Evolutionary conservation across 176 grass and related monocot species (phyloP).

Genomic region (Metroxylon sagu): DNA sequence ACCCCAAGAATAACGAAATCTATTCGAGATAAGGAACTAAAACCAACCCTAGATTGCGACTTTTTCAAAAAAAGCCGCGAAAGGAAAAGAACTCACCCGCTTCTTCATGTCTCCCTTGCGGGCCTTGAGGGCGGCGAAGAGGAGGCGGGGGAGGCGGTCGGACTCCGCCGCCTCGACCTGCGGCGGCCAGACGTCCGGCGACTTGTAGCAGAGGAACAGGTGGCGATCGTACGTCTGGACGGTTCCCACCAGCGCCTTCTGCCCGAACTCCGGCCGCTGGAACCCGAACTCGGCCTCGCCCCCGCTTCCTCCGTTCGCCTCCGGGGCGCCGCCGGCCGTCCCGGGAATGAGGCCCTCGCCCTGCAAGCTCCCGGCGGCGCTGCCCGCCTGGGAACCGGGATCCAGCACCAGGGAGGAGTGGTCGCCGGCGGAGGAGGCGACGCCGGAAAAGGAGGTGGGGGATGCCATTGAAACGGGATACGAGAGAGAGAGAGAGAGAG

Average conservation of each 20-base stretch:
- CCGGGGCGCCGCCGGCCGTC: conserved; percentile 3
- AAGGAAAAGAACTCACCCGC: conserved; percentile 36
- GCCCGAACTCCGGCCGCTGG: conserved; percentile 59
- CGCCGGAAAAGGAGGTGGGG: conserved; percentile 2
- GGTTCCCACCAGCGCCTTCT: conserved; percentile 51
- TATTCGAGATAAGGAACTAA: no score
- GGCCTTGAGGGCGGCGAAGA: conserved; percentile 55
- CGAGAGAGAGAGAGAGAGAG: not conserved
- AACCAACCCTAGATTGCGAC: no score
- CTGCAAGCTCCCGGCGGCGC: not conserved
- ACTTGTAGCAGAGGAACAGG: conserved; percentile 95
- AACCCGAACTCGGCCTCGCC: conserved; percentile 65
- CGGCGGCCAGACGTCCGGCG: conserved; percentile 67
- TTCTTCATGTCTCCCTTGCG: conserved; percentile 54
- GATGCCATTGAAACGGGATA: conserved; percentile 39
- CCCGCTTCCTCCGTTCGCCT: not conserved
- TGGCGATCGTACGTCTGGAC: conserved; percentile 77
- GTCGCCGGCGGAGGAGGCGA: conserved; percentile 16
- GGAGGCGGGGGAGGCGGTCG: conserved; percentile 61
- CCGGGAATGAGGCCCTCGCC: conserved; percentile 17
- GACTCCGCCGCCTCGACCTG: conserved; percentile 69
- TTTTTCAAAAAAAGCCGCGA: not conserved
- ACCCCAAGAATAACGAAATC: no score
- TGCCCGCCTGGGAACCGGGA: conserved; percentile 20
- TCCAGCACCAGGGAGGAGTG: conserved; percentile 17